Evolutionary conservation across 345 rosid genomes (phyloP), one percentile per base, ranked within the genome.

Genomic region (Populus davidiana): DNA sequence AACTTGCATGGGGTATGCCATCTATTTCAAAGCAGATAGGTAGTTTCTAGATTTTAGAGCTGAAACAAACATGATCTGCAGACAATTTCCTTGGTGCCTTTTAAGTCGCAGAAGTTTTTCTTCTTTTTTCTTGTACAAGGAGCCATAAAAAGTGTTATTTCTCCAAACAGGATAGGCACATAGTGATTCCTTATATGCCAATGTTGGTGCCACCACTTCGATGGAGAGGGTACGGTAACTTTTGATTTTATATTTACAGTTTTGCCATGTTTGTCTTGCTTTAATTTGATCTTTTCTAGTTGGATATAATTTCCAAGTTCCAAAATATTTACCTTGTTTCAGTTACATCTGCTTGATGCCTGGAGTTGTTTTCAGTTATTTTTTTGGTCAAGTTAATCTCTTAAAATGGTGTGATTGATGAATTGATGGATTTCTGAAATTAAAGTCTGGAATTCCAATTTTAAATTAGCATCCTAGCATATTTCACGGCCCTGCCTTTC

Each of bases 121-220:
- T 62, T 72, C n/a, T n/a, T 21, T 62, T 64, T 52, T 67, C 35
- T 41, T 75, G 14, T 41, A 33, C 13, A 29, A 67, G 77, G 23
- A 81, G 38, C 49, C 71, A 49, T 66, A 69, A 75, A 43, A 21
- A 39, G 23, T 70, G 23, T 83, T 76, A 35, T 81, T 81, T 83
- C 50, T 81, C 82, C 59, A 47, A 69, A 77, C 92, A 96, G 99
- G 97, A 93, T 73, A 92, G 95, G 83, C 95, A 94, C 88, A 88
- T 93, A 90, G 97, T 96, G 83, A 89, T 96, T 77, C 97, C 98
- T 79, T 94, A 92, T 82, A 94, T 94, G 97, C 99, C 98, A 84
- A 96, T 96, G 99, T 81, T 96, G 93, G 90, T 96, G 75, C 99
- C 97, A 41, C 98, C 98, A 33, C 88, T 91, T 83, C 89, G 89